These are phyloP conservation scores for Waltergamsia citrina DNA, from an alignment of 2,329 filamentous ascomycete genomes.

Conservation along the genomic window DNA sequence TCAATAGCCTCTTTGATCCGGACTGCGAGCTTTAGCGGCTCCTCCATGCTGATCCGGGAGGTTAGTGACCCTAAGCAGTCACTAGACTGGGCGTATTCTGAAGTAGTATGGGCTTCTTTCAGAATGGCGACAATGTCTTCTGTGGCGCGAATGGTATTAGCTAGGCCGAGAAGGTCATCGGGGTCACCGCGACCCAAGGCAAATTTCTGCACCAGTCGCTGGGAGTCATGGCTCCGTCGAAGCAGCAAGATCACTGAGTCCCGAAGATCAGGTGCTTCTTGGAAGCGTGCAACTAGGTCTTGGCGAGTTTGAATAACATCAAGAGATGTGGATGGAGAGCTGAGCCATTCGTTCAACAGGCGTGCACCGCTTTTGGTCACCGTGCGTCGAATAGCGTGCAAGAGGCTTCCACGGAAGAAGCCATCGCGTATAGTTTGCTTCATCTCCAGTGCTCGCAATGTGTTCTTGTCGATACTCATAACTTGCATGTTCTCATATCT, in stretches of 20 bases:
- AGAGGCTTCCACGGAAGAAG: conserved; percentile 67
- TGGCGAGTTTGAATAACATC: conserved; percentile 69
- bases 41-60: conserved; percentile 53
- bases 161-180: conserved; percentile 79
- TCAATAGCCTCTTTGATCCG: conserved; percentile 76
- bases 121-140: conserved; percentile 51
- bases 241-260: conserved; percentile 62
- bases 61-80: conserved; percentile 35
- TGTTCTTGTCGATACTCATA: conserved; percentile 90
- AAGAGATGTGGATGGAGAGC: conserved; percentile 82
- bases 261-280: conserved; percentile 55
- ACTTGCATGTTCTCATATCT: conserved; percentile 65
- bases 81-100: not conserved
- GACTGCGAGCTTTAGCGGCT: conserved; percentile 57
- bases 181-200: conserved; percentile 84
- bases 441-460: conserved; percentile 80
- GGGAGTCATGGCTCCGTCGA: conserved; percentile 70
- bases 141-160: conserved; percentile 70
- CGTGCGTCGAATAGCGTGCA: conserved; percentile 83
- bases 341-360: conserved; percentile 75
- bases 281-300: conserved; percentile 70
- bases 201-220: conserved; percentile 89
- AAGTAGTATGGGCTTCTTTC: not conserved
- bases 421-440: conserved; percentile 78
- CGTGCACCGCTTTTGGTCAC: conserved; percentile 87